Base-by-base conservation (phyloP, 345 rosid species). In the Dipteronia sinensis region DNA sequence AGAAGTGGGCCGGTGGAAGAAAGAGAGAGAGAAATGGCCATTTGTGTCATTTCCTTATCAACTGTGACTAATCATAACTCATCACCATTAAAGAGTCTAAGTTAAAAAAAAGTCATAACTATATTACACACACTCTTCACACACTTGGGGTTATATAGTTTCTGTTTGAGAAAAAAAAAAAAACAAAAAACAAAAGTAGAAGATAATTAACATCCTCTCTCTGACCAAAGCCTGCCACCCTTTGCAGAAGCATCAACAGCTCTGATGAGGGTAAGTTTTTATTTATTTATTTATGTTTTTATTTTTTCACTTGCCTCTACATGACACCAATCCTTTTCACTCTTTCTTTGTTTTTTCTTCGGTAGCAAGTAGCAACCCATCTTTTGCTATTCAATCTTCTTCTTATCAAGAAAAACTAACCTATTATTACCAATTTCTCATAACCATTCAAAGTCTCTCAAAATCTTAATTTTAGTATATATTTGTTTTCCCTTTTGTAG, bases 61-160 rank as follows among this genome's bases (percentile, higher is more conserved):
- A 69, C 73, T 77, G 73, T 71, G 79, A 74, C 80, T 81, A 79
- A 84, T 86, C 80, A 88, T 86, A 83, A 78, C 62, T 49, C 86
- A 62, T 42, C 71, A 27, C 73, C 69, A 42, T 23, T 29, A n/a
- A n/a, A n/a, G n/a, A n/a, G n/a, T n/a, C n/a, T n/a, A 44, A 42
- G 46, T 42, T 4, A 61, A 29, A 22, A 69, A 8, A 10, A 12
- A 29, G 56, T 38, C 7, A 69, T 13, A 49, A 53, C 56, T 13
- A 51, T 51, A 15, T 51, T 3, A 15, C n/a, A 53, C 20, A 4
- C 55, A 49, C 0, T 53, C 0, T 51, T 10, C 55, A 3, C 17
- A 49, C 55, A 49, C 0, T 53, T 53, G 58, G 58, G n/a, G n/a
- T 53, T 53, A 53, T 16, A 53, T 53, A 53, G 58, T 53, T 16